A percentile compares a stretch with the other conserved stretches of the same genome.
phyloP scores from a whole-genome alignment of 306 rosid species.

The Fagus crenata region DNA sequence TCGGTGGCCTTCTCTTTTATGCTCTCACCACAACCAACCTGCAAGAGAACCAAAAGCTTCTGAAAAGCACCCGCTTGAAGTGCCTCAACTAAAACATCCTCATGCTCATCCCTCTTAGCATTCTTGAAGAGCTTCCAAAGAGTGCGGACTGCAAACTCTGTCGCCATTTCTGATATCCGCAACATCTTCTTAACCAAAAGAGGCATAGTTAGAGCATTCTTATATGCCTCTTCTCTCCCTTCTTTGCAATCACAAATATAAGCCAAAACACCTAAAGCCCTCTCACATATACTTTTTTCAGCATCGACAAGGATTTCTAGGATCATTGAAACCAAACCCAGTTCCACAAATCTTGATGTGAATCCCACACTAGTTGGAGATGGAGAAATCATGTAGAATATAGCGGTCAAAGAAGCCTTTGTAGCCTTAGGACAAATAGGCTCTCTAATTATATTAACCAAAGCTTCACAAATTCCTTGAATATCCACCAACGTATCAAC shows the following conservation, averaged over 20 bases:
- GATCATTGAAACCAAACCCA: conserved; percentile 63
- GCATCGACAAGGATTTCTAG: conserved; percentile 65
- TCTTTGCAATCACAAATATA: conserved; percentile 46
- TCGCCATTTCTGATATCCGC: no score
- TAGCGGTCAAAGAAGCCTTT: conserved; percentile 57
- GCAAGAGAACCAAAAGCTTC: conserved; percentile 79
- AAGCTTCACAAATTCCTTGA: no score
- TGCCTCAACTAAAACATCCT: conserved; percentile 50
- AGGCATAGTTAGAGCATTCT: conserved; percentile 65
- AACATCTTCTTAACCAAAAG: no score
- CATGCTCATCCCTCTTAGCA: conserved; percentile 32
- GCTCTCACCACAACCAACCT: conserved; percentile 67
- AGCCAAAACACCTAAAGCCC: conserved; percentile 65
- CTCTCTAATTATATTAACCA: no score
- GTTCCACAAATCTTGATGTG: conserved; percentile 46
- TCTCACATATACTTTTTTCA: conserved; percentile 60
- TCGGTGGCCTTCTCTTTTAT: conserved; percentile 66
- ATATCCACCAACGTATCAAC: no score
- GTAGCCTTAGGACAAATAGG: no score
- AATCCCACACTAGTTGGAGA: conserved; percentile 24
- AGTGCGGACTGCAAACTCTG: no score
- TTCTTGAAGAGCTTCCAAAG: no score
- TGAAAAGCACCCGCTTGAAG: conserved; percentile 70
- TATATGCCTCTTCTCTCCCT: conserved; percentile 54
- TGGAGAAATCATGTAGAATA: conserved; percentile 50